These are phyloP conservation scores for Pythium utonaiense DNA, from an alignment of 352 stramenopile species.

Conservation along the genomic window DNA sequence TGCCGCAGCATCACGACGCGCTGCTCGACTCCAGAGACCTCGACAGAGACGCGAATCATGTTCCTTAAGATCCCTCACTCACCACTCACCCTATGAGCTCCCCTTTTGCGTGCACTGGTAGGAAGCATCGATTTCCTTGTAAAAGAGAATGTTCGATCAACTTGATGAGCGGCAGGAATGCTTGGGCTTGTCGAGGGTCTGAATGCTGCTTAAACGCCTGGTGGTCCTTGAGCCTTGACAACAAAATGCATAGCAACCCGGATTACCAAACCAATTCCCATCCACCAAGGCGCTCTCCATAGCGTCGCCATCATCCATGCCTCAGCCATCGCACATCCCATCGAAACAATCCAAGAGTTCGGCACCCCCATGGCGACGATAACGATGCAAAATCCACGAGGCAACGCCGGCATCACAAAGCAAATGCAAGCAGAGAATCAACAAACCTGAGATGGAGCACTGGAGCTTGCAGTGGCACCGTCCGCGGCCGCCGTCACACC, in stretches of 20 bases:
- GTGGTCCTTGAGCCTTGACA: constrained; percentile 60
- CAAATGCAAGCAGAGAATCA: constrained; percentile 28
- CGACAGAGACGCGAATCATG: constrained; percentile 13
- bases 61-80: constrained; percentile 13
- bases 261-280: constrained; percentile 30
- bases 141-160: not conserved
- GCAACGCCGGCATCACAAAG: constrained; percentile 26
- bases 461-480: constrained; percentile 17
- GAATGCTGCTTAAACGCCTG: constrained; percentile 33
- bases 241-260: constrained; percentile 18
- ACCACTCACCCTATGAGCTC: constrained; percentile 15
- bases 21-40: not conserved
- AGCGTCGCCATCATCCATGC: constrained; percentile 31
- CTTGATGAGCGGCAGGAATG: not conserved
- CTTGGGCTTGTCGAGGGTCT: not conserved
- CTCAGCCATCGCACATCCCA: constrained; percentile 21
- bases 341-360: constrained; percentile 7
- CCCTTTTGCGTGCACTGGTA: not conserved
- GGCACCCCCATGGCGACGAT: not conserved
- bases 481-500: constrained; percentile 20
- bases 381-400: constrained; percentile 12
- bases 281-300: constrained; percentile 28
- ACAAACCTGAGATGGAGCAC: constrained; percentile 58
- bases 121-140: not conserved
- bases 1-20: not conserved